These are phyloP conservation scores for Groenewaldozyma salmanticensis DNA, from an alignment of 805 yeast species.

Conservation along the genomic window DNA sequence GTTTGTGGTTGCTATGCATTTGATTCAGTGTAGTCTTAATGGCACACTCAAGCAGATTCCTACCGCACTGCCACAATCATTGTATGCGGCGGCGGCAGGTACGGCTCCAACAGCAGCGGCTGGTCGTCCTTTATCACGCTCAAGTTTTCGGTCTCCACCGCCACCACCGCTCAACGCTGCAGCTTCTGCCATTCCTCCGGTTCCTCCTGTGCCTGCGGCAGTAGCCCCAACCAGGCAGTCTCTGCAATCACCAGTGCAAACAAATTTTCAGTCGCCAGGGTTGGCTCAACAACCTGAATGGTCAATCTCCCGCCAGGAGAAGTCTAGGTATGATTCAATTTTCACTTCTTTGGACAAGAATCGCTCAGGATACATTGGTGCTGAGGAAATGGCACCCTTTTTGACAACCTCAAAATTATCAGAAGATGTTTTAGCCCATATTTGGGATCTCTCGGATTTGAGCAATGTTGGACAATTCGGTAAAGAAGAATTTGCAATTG, in stretches of 20 bases:
- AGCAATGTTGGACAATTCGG: conserved; percentile 77
- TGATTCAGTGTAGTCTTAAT: conserved; percentile 72
- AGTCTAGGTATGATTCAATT: conserved; percentile 66
- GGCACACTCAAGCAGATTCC: conserved; percentile 57
- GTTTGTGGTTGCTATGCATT: conserved; percentile 89
- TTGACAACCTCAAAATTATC: conserved; percentile 78
- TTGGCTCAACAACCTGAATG: conserved; percentile 36
- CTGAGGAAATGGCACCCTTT: conserved; percentile 79
- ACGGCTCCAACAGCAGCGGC: no score
- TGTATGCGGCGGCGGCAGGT: conserved; percentile 29
- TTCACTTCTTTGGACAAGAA: conserved; percentile 69
- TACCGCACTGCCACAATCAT: conserved; percentile 32
- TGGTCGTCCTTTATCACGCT: conserved; percentile 16
- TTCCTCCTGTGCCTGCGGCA: conserved; percentile 6
- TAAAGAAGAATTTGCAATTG: conserved; percentile 78
- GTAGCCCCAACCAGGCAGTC: conserved; percentile 16
- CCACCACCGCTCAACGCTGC: conserved; percentile 4
- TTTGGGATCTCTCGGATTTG: conserved; percentile 93
- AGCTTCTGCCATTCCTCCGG: conserved; percentile 4
- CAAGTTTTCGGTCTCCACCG: conserved; percentile 11
- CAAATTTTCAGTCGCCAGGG: conserved; percentile 1
- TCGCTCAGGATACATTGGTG: conserved; percentile 52
- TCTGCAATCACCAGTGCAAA: conserved; percentile 10
- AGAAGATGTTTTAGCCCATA: conserved; percentile 59
- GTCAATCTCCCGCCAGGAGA: conserved; percentile 59